A percentile compares a stretch with the other conserved stretches of the same genome.
Evolutionary conservation across 495 filamentous ascomycete genomes (phyloP).

Genomic region (Hypoxylon cercidicola): DNA sequence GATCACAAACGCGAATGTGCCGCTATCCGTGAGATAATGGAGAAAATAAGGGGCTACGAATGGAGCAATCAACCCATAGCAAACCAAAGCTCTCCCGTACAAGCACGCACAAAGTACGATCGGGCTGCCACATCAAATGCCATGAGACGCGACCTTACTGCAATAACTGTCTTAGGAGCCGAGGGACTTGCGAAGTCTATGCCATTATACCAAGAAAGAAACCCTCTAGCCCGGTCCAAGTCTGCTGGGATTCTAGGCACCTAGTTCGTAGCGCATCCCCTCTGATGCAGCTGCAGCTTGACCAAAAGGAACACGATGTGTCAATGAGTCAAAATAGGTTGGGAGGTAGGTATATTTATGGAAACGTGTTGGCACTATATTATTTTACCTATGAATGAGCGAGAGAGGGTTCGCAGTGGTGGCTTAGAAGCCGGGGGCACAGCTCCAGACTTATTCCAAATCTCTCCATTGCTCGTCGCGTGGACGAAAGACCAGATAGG

Average conservation of each 20-base stretch:
- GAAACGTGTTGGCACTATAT: too few relatives aligned
- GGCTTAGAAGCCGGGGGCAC: background rate
- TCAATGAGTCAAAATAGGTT: too few relatives aligned
- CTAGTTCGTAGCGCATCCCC: conserved; percentile 5
- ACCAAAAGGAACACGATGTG: background rate
- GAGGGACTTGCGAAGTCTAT: conserved; percentile 24
- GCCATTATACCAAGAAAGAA: background rate
- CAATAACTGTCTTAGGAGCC: conserved; percentile 23
- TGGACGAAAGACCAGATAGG: conserved; percentile 48
- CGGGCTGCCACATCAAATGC: conserved; percentile 48
- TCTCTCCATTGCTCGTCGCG: background rate
- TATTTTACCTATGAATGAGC: background rate
- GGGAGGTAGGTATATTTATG: too few relatives aligned
- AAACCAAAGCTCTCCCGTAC: conserved; percentile 22
- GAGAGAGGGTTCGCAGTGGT: background rate
- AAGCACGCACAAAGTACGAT: conserved; percentile 20
- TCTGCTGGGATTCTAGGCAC: conserved; percentile 22
- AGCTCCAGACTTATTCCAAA: background rate
- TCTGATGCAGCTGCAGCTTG: conserved; percentile 5
- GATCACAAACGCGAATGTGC: background rate
- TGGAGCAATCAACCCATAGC: background rate
- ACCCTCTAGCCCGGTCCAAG: background rate
- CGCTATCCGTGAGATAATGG: background rate
- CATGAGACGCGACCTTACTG: conserved; percentile 57
- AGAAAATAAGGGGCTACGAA: background rate